A percentile compares a stretch with the other conserved stretches of the same genome.
Conservation (phyloP, 2,329 filamentous ascomycete genomes). For the Mycogone perniciosa region DNA sequence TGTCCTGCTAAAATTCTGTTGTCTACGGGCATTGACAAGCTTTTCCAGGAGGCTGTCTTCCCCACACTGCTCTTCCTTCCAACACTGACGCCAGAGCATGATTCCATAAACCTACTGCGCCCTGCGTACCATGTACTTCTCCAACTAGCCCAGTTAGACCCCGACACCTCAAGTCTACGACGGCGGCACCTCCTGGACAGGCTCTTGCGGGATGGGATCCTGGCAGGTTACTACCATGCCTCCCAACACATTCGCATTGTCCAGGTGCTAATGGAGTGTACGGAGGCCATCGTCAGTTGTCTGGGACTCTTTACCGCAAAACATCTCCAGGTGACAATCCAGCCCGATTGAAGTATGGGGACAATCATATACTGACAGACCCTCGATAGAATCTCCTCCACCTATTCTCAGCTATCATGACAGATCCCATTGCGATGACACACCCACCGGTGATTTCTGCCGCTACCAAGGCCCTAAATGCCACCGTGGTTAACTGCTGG, state of each 20-base stretch:
- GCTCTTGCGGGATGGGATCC: constrained; percentile 49
- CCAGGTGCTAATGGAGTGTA: constrained; percentile 46
- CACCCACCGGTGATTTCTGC: constrained; percentile 48
- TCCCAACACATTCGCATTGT: constrained; percentile 53
- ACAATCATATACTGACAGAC: not conserved
- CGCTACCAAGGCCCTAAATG: constrained; percentile 47
- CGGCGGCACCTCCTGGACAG: constrained; percentile 43
- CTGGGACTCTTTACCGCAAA: constrained; percentile 59
- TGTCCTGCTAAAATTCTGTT: constrained; percentile 48
- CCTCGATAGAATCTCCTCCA: constrained; percentile 56
- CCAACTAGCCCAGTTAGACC: constrained; percentile 38
- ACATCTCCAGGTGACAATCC: constrained; percentile 53
- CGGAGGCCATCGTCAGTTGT: constrained; percentile 42
- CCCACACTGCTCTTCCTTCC: constrained; percentile 74
- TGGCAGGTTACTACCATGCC: constrained; percentile 51
- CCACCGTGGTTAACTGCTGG: constrained; percentile 59
- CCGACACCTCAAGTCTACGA: constrained; percentile 18
- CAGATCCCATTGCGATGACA: constrained; percentile 59
- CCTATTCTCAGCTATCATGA: constrained; percentile 57
- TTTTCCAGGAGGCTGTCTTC: constrained; percentile 64
- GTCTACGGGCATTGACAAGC: constrained; percentile 56
- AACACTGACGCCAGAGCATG: constrained; percentile 64
- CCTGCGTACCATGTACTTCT: constrained; percentile 63
- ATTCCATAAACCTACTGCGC: constrained; percentile 58
- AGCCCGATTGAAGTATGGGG: constrained; percentile 11